Evolutionary conservation across 352 stramenopile genomes (phyloP), one percentile per base, ranked within the genome.

Genomic region (Globisporangium acanthophoron): DNA sequence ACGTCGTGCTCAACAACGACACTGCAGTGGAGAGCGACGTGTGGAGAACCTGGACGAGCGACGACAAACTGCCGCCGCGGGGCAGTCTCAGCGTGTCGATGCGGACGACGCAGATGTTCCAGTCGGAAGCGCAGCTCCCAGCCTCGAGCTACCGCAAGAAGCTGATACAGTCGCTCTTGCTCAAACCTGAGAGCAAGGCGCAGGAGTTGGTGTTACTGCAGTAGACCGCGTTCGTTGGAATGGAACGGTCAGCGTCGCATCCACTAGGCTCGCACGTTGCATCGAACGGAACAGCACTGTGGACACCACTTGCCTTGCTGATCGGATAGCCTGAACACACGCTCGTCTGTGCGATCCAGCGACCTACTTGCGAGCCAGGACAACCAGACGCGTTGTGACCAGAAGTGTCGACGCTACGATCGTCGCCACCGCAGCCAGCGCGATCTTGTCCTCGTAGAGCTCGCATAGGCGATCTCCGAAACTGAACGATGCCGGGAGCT

Each of bases 401-500:
- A 92, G 57, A 31, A 71, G 66, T 29, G 65, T 63, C 21, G 82
- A 92, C 20, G 61, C 76, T 8, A 84, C 56, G 5, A 90, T 62
- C 11, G 76, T 89, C 20, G 64, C 57, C 3, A 79, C 39, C 24
- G 82, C 79, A 8, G 56, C 61, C 15, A 88, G 18, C 16, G 78
- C 70, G n/a, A 92, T 57, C 33, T 73, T 78, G 50, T 92, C 82
- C 6, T 84, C 66, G n/a, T 59, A 56, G 15, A 88, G 43, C 43
- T 60, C 31, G 18, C 56, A 57, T 61, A 70, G 75, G 4, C 51
- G 51, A 24, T 48, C 20, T 9, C 21, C 43, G n/a, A 56, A 3
- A 4, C 37, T 39, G 35, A 16, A 55, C n/a, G 50, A 43, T 16
- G 37, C 18, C 11, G 37, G 37, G 4, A 18, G 37, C 37, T 43